Conservation (phyloP, 78 protist species). For the Isochrysis galbana region DNA sequence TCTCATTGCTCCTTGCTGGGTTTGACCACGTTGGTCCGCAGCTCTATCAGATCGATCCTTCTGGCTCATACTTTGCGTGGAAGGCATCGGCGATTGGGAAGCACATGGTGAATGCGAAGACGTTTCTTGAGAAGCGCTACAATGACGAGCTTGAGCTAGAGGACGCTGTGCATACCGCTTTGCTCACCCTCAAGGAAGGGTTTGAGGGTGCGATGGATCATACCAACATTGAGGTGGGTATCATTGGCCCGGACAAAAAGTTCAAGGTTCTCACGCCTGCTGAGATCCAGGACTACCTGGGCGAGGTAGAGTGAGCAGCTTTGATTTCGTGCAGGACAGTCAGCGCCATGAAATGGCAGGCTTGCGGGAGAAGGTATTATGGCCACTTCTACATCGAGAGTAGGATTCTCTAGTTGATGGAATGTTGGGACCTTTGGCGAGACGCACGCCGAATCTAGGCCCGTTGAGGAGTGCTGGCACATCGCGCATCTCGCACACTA, state of each 20-base stretch:
- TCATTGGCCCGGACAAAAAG: slow-evolving; percentile 59
- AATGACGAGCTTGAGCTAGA: slow-evolving; percentile 37
- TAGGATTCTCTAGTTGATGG: too few species aligned
- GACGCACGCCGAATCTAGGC: too few species aligned
- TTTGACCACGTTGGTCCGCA: slow-evolving; percentile 44
- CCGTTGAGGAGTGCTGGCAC: too few species aligned
- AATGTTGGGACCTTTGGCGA: too few species aligned
- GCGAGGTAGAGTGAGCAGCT: too few species aligned
- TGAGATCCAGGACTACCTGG: too few species aligned
- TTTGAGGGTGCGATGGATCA: slow-evolving; percentile 84
- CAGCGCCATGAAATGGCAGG: too few species aligned
- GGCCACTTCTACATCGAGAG: too few species aligned
- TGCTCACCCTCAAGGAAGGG: slow-evolving; percentile 93
- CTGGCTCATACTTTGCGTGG: slow-evolving; percentile 99
- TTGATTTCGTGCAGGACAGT: too few species aligned
- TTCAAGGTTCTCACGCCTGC: too few species aligned
- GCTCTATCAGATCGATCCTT: slow-evolving; percentile 75
- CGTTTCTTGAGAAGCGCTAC: slow-evolving; percentile 96
- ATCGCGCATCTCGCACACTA: too few species aligned
- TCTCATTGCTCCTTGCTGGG: slow-evolving; percentile 94
- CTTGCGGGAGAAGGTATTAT: too few species aligned
- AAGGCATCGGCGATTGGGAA: slow-evolving; percentile 99
- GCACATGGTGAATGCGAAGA: slow-evolving; percentile 84
- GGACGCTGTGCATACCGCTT: slow-evolving; percentile 98
- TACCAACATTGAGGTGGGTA: slow-evolving; percentile 91